Conservation (phyloP, 1,284 basidiomycete genomes). For the Vanrija pseudolonga region DNA sequence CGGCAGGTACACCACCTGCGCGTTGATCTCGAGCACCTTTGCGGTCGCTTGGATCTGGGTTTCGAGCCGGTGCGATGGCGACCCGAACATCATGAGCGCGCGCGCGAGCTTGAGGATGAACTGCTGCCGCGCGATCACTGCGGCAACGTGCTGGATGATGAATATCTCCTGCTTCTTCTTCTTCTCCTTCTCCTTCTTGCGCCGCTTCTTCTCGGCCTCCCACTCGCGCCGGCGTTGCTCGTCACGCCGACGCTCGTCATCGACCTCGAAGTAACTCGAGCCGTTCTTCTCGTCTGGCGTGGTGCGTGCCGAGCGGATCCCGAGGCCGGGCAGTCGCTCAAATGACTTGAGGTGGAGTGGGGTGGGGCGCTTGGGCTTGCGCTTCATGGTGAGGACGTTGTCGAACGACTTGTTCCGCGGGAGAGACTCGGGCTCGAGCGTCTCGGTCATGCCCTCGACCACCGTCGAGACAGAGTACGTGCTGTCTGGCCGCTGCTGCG, state of each 20-base stretch:
- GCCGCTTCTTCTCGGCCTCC: slow-evolving; percentile 53
- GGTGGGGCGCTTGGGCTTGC: slow-evolving; percentile 23
- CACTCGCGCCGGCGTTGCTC: slow-evolving; percentile 52
- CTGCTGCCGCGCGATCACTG: slow-evolving; percentile 79
- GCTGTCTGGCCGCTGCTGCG: slow-evolving; percentile 31
- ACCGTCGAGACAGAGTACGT: slow-evolving; percentile 35
- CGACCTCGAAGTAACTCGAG: slow-evolving; percentile 24
- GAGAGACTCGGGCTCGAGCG: background rate
- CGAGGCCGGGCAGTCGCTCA: background rate
- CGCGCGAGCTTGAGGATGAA: slow-evolving; percentile 85
- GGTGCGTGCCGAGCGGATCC: slow-evolving; percentile 18
- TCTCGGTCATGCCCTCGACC: slow-evolving; percentile 7
- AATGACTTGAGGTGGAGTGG: slow-evolving; percentile 29
- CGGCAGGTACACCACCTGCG: slow-evolving; percentile 82
- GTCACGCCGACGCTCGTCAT: slow-evolving; percentile 50
- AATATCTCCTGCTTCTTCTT: slow-evolving; percentile 73
- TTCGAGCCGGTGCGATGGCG: slow-evolving; percentile 81
- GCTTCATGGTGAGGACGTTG: slow-evolving; percentile 29
- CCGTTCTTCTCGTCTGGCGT: slow-evolving; percentile 35
- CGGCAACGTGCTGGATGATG: slow-evolving; percentile 85
- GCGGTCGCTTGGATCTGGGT: slow-evolving; percentile 83
- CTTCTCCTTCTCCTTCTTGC: slow-evolving; percentile 56
- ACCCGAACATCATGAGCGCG: slow-evolving; percentile 93
- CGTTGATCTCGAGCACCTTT: slow-evolving; percentile 75
- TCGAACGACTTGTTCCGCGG: slow-evolving; percentile 28